Conservation (phyloP, 225 moss, liverwort and hornwort genomes). For the Marchantia paleacea region DNA sequence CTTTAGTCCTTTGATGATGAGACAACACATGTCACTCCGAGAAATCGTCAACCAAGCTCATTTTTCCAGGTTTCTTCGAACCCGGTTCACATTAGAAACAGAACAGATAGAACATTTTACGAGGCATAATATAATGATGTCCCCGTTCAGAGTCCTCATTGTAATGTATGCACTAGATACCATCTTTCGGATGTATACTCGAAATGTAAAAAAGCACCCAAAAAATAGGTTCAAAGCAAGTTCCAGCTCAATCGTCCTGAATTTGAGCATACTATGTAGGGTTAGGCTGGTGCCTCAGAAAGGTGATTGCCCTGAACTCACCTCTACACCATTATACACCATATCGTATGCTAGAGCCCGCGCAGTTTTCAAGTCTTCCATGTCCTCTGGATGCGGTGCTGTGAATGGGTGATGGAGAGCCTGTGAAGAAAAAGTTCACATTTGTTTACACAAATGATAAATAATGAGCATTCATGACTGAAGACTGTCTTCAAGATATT, state of each 20-base stretch:
- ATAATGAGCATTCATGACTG: too few species aligned
- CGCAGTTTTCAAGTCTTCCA: slow-evolving; percentile 77
- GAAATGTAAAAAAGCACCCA: not conserved
- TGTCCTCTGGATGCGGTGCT: slow-evolving; percentile 93
- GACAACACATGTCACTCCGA: not conserved
- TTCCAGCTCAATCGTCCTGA: not conserved
- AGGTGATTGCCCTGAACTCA: slow-evolving; percentile 13
- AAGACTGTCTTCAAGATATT: not conserved
- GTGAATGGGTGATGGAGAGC: slow-evolving; percentile 98
- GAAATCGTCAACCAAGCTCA: not conserved
- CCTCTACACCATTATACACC: slow-evolving; percentile 99
- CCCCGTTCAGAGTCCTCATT: not conserved
- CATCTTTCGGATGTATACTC: not conserved
- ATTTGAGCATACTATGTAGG: too few species aligned
- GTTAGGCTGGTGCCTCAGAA: not conserved
- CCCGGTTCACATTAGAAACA: not conserved
- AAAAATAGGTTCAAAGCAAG: not conserved
- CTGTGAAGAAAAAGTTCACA: slow-evolving; percentile 31
- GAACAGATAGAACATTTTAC: not conserved
- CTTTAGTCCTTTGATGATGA: not conserved
- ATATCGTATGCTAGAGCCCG: slow-evolving; percentile 96
- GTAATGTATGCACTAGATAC: not conserved
- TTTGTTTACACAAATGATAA: too few species aligned
- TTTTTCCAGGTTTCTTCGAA: not conserved
- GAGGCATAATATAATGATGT: not conserved